Conservation (phyloP, 108 stramenopile genomes). For the Conticribra guillardii region DNA sequence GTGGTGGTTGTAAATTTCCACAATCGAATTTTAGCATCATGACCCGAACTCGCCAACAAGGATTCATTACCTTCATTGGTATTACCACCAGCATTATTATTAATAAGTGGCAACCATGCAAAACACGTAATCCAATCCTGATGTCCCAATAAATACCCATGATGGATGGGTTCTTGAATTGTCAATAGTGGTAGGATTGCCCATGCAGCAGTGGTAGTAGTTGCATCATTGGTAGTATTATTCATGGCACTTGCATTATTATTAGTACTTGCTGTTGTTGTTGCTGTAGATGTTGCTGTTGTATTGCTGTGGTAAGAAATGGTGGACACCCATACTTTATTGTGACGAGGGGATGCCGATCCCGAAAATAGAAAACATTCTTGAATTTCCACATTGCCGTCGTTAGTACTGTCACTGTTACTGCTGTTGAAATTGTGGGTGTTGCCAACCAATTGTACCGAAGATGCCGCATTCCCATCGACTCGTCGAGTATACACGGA, state of each 20-base stretch:
- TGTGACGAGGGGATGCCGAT: constrained; percentile 77
- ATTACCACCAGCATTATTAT: constrained; percentile 4
- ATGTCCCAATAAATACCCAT: constrained; percentile 74
- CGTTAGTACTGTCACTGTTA: too few relatives aligned
- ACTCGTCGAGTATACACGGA: constrained; percentile 9
- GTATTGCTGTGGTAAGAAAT: constrained; percentile 8
- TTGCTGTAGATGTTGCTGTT: neutral
- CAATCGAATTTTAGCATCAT: constrained; percentile 84
- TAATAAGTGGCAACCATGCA: constrained; percentile 52
- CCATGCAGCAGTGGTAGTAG: constrained; percentile 12
- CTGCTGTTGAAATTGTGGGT: too few relatives aligned
- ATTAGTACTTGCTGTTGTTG: too few relatives aligned
- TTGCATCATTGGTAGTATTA: constrained; percentile 7
- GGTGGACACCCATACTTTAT: constrained; percentile 76
- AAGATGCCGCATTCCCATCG: constrained; percentile 35
- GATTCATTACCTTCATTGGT: constrained; percentile 8
- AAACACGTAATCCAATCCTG: constrained; percentile 89
- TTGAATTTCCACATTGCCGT: neutral
- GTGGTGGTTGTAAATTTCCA: constrained; percentile 71
- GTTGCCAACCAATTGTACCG: constrained; percentile 55
- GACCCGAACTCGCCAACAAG: constrained; percentile 80
- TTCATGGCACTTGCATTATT: too few relatives aligned
- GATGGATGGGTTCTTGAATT: constrained; percentile 23
- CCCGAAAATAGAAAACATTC: constrained; percentile 63
- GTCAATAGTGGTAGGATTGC: constrained; percentile 22